Evolutionary conservation across 306 rosid species (phyloP), one percentile per base, ranked within the genome.

Genomic region (Bauhinia variegata): DNA sequence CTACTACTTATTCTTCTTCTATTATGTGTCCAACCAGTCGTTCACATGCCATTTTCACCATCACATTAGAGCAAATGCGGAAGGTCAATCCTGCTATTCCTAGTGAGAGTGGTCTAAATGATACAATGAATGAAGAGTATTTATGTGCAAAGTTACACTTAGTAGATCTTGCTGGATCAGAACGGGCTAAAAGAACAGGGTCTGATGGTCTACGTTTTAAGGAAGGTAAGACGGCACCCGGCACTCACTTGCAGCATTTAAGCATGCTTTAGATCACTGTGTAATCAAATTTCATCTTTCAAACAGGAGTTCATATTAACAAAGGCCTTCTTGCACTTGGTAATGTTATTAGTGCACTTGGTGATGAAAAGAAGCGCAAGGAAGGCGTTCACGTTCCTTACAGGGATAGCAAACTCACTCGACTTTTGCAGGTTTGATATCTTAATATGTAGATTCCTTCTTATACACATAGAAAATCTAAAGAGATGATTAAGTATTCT

Each of bases 151-250:
- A 95, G 70, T 87, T 95, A 86, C 99, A 95, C 79, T 76, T 95
- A 56, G 99, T 95, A 23, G 99, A 95, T 88, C 96, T 95, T 71
- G 99, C 99, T 63, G 99, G 99, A 81, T 95, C 99, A 34, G 99
- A 95, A 72, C 84, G 99, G 71, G 99, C 99, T 67, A 95, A 95
- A 75, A 83, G 99, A 88, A 95, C 99, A 19, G 99, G 99, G 41
- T 95, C 99, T 62, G 97, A 95, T 77, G 99, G 99, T 72, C 36
- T 91, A 72, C 99, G 99, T 68, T 91, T 95, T 67, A 95, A 88
- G 80, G 99, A 95, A 95, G 99, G 99, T 91, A 53, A 71, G 75
- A 63, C 65, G 18, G 66, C 37, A 32, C 63, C n/a, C 62, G 4
- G 49, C 8, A 57, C 54, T 63, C 46, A 59, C 28, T 58, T 67